Conservation (phyloP, 768 basidiomycete species). For the Amanita jacksonii region DNA sequence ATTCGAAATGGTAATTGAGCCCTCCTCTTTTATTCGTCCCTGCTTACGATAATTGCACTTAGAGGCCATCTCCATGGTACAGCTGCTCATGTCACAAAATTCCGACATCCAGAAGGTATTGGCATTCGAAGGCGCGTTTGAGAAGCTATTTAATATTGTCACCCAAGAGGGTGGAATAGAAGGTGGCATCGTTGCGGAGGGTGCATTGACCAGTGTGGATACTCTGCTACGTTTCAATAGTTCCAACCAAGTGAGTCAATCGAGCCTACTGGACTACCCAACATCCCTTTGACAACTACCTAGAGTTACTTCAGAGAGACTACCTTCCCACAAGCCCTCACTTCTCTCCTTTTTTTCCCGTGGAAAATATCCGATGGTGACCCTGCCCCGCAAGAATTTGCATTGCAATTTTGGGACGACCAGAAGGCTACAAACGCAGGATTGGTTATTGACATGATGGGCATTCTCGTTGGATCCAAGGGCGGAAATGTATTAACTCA, state of each 20-base stretch:
- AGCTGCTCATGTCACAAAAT: conserved; percentile 74
- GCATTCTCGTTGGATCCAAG: conserved; percentile 75
- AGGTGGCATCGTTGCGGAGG: conserved; percentile 77
- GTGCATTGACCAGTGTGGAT: conserved; percentile 81
- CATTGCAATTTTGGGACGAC: conserved; percentile 92
- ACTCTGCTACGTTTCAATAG: conserved; percentile 85
- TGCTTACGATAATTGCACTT: background rate
- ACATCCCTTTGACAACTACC: conserved; percentile 11
- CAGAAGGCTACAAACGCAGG: conserved; percentile 79
- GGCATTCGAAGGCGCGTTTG: conserved; percentile 94
- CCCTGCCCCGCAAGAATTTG: conserved; percentile 77
- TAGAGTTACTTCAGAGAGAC: conserved; percentile 97
- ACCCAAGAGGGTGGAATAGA: conserved; percentile 86
- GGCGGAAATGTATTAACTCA: conserved; percentile 43
- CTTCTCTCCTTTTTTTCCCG: conserved; percentile 64
- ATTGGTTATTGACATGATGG: conserved; percentile 74
- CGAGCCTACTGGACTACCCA: background rate
- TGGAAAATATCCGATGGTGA: conserved; percentile 47
- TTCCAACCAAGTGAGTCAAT: conserved; percentile 73
- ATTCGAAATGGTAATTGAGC: conserved; percentile 68
- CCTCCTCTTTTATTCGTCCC: background rate
- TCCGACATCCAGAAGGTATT: conserved; percentile 94
- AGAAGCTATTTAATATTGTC: conserved; percentile 87
- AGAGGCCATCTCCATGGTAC: conserved; percentile 82
- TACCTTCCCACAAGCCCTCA: conserved; percentile 54